Evolutionary conservation across 352 stramenopile species (phyloP).

Genomic region (Phytopythium oedochilum): DNA sequence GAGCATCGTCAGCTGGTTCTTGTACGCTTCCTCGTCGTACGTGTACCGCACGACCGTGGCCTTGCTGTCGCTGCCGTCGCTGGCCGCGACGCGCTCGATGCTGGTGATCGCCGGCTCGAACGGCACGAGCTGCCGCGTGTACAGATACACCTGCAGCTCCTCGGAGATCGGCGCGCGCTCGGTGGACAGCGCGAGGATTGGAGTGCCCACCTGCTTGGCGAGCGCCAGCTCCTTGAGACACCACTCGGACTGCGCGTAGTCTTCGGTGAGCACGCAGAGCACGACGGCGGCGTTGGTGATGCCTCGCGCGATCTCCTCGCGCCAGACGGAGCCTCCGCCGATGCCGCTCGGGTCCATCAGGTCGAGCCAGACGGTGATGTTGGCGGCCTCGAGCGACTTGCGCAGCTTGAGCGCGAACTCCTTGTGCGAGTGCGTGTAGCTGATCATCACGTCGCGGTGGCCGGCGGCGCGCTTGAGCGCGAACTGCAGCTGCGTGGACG

Average conservation of each 20-base stretch:
- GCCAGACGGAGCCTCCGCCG: conserved; percentile 51
- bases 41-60: conserved; percentile 27
- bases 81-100: conserved; percentile 33
- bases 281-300: conserved; percentile 57
- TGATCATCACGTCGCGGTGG: conserved; percentile 72
- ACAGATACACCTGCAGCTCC: conserved; percentile 84
- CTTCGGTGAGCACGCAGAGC: conserved; percentile 52
- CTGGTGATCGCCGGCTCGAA: conserved; percentile 66
- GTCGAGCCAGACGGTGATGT: conserved; percentile 64
- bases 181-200: conserved; percentile 73
- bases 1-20: conserved; percentile 60
- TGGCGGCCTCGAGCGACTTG: conserved; percentile 48
- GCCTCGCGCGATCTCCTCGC: conserved; percentile 61
- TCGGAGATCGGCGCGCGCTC: conserved; percentile 68
- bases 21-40: conserved; percentile 70
- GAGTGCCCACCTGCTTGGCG: conserved; percentile 72
- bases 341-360: conserved; percentile 66
- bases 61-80: conserved; percentile 14
- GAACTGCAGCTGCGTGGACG: conserved; percentile 57
- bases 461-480: conserved; percentile 66
- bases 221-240: conserved; percentile 60
- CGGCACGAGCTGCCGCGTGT: conserved; percentile 76
- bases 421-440: conserved; percentile 61
- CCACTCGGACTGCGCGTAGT: conserved; percentile 56
- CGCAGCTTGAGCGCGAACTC: conserved; percentile 58